Percentiles rank a stretch among this genome's conserved stretches.
Evolutionary conservation across 2,329 filamentous ascomycete species (phyloP).

Genomic region (Alternaria postmessia): DNA sequence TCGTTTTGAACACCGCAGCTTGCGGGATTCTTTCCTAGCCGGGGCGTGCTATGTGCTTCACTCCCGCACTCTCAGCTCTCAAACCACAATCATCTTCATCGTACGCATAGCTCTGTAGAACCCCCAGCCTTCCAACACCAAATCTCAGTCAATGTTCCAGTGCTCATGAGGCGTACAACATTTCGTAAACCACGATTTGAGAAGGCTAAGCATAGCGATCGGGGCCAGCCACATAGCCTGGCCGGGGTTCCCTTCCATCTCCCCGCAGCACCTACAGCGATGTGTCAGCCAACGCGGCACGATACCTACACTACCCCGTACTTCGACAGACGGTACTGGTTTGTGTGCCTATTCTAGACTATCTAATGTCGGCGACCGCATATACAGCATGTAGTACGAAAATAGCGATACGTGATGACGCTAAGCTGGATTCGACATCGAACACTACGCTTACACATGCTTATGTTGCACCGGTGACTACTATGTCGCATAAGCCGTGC

Average conservation of each 20-base stretch:
- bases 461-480: not conserved
- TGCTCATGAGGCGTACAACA: not conserved
- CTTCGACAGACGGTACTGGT: not conserved
- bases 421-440: not conserved
- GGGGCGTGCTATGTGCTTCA: not conserved
- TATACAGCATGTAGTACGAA: not conserved
- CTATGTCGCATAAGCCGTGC: not conserved
- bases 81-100: not conserved
- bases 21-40: not conserved
- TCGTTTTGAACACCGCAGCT: rapidly evolving
- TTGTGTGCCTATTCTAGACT: not conserved
- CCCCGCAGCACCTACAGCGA: not conserved
- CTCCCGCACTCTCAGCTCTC: not conserved
- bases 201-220: not conserved
- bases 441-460: constrained; percentile 5
- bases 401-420: not conserved
- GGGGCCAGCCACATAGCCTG: too few species aligned
- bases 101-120: not conserved
- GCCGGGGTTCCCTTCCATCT: not conserved
- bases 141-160: not conserved
- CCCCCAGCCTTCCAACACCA: not conserved
- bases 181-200: not conserved
- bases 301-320: not conserved
- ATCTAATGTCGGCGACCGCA: not conserved
- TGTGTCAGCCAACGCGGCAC: not conserved